Conservation (phyloP, 352 stramenopile species). For the Phytophthora syringae region DNA sequence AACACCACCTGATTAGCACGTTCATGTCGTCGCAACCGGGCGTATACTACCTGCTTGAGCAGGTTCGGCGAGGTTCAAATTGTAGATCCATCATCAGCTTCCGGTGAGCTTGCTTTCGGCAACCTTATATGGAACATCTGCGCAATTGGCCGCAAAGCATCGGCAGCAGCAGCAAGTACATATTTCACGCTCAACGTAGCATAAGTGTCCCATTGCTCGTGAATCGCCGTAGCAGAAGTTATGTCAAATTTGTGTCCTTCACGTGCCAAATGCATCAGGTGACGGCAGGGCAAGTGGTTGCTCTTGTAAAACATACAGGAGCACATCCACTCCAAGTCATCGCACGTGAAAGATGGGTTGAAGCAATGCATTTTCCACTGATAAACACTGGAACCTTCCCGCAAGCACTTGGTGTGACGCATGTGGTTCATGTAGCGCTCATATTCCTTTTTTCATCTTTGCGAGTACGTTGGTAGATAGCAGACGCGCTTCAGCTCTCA, state of each 20-base stretch:
- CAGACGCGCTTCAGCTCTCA: background rate
- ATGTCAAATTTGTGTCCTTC: background rate
- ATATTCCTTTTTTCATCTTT: background rate
- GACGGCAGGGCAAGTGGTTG: background rate
- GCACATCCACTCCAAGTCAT: background rate
- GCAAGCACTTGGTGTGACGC: background rate
- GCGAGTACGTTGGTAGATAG: background rate
- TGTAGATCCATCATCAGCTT: background rate
- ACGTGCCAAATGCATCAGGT: background rate
- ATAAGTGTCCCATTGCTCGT: background rate
- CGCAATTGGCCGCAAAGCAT: background rate
- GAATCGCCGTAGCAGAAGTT: background rate
- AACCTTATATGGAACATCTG: background rate
- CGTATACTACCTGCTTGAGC: conserved; percentile 3
- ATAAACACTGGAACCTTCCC: background rate
- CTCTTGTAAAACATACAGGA: background rate
- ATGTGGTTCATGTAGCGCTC: background rate
- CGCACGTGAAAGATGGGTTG: background rate
- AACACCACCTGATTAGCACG: conserved; percentile 4
- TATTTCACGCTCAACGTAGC: background rate
- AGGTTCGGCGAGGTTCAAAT: background rate
- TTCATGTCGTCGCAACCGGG: background rate
- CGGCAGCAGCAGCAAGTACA: background rate
- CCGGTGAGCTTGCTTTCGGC: conserved; percentile 2
- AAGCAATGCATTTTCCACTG: background rate